These are phyloP conservation scores for Fragaria vesca DNA, from an alignment of 306 rosid species.

Conservation along the genomic window DNA sequence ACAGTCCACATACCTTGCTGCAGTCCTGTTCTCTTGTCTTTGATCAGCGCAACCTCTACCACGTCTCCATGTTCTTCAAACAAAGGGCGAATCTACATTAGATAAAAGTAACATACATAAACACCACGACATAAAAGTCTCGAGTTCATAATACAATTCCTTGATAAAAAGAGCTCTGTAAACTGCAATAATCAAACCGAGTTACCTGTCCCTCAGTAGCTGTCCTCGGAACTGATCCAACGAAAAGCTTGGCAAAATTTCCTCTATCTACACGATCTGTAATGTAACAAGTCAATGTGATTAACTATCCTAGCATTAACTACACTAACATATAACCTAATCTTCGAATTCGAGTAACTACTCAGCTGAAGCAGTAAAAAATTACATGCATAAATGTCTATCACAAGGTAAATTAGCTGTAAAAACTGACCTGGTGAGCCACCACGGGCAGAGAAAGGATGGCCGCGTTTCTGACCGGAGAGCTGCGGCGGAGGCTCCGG, in stretches of 20 bases:
- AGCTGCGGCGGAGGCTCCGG: slow-evolving; percentile 46
- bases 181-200: not conserved
- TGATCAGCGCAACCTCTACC: slow-evolving; percentile 89
- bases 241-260: slow-evolving; percentile 81
- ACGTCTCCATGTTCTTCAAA: slow-evolving; percentile 93
- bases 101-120: slow-evolving; percentile 13
- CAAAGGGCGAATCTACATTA: slow-evolving; percentile 76
- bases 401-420: not conserved
- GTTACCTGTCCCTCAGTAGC: slow-evolving; percentile 86
- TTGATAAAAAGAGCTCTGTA: not conserved
- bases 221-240: slow-evolving; percentile 90
- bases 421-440: slow-evolving; percentile 63
- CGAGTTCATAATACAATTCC: not conserved
- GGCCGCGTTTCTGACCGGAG: slow-evolving; percentile 79
- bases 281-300: slow-evolving; percentile 3
- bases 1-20: slow-evolving; percentile 74
- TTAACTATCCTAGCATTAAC: not conserved
- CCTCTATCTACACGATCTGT: slow-evolving; percentile 63
- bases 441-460: slow-evolving; percentile 55
- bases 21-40: slow-evolving; percentile 90
- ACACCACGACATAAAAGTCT: slow-evolving; percentile 1
- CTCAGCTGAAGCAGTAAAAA: not conserved
- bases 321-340: not conserved
- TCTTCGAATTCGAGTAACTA: not conserved
- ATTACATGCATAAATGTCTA: not conserved